A percentile compares a stretch with the other conserved stretches of the same genome.
Evolutionary conservation across 352 stramenopile species (phyloP).

Genomic region (Phytopythium boreale): DNA sequence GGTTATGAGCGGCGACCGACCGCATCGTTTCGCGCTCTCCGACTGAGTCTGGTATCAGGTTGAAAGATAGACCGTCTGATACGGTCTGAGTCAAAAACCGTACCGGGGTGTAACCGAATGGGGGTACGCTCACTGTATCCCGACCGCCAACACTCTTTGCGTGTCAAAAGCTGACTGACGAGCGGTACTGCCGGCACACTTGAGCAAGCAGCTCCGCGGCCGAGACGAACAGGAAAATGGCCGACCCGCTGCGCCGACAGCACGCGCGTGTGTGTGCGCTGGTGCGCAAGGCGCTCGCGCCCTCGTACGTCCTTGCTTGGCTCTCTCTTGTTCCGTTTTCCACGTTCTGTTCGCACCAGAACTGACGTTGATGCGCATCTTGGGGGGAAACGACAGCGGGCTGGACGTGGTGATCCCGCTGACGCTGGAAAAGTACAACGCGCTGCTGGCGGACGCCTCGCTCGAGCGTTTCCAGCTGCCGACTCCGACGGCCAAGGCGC

Average conservation of each 20-base stretch:
- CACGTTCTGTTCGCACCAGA: too few species aligned
- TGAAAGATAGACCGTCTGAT: not conserved
- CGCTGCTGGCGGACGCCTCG: constrained; percentile 24
- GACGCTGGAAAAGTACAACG: constrained; percentile 66
- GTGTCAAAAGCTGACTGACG: not conserved
- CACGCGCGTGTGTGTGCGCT: constrained; percentile 3
- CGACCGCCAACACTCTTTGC: too few species aligned
- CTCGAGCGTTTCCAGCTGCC: constrained; percentile 49
- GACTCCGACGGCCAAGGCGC: constrained; percentile 3
- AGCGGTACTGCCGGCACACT: too few species aligned
- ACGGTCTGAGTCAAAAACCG: not conserved
- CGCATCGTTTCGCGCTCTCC: too few species aligned
- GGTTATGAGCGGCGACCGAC: too few species aligned
- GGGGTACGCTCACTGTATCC: too few species aligned
- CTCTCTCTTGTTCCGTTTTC: not conserved
- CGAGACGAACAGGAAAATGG: not conserved
- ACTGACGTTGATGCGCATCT: not conserved
- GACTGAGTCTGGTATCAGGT: not conserved
- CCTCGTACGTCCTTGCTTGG: not conserved
- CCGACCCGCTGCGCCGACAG: constrained; percentile 1
- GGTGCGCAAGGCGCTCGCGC: constrained; percentile 5
- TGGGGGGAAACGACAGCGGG: constrained; percentile 22
- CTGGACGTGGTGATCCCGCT: constrained; percentile 68
- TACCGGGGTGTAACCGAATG: too few species aligned
- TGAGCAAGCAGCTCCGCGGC: too few species aligned